Conservation (phyloP, 2,329 filamentous ascomycete species). For the Neurospora sp. region DNA sequence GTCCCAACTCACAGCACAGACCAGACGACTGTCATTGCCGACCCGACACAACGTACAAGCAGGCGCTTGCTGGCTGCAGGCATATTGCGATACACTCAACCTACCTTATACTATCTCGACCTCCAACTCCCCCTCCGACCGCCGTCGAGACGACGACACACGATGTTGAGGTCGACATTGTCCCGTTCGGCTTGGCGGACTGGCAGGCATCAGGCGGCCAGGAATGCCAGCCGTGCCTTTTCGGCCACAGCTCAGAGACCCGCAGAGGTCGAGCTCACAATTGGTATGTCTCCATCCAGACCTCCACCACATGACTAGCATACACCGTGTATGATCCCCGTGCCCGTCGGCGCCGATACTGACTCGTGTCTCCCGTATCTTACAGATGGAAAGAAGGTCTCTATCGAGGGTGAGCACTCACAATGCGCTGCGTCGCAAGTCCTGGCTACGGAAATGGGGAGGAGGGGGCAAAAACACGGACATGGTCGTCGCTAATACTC, state of each 20-base stretch:
- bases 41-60: not conserved
- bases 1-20: not conserved
- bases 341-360: not conserved
- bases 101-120: not conserved
- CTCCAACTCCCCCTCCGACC: constrained; percentile 24
- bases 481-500: not conserved
- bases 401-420: constrained; percentile 52
- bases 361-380: not conserved
- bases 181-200: constrained; percentile 60
- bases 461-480: not conserved
- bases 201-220: constrained; percentile 39
- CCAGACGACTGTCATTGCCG: not conserved
- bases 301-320: constrained; percentile 1
- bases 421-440: constrained; percentile 6
- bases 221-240: constrained; percentile 65
- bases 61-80: not conserved
- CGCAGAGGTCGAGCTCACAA: constrained; percentile 93
- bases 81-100: not conserved
- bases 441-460: constrained; percentile 8
- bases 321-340: not conserved
- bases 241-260: constrained; percentile 66
- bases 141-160: constrained; percentile 44
- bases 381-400: constrained; percentile 93
- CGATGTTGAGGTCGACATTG: constrained; percentile 59
- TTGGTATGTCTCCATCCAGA: constrained; percentile 50